Percentiles rank a stretch among this genome's conserved stretches.
Conservation (phyloP, 2,329 filamentous ascomycete species). For the Chaetomium globosum region DNA sequence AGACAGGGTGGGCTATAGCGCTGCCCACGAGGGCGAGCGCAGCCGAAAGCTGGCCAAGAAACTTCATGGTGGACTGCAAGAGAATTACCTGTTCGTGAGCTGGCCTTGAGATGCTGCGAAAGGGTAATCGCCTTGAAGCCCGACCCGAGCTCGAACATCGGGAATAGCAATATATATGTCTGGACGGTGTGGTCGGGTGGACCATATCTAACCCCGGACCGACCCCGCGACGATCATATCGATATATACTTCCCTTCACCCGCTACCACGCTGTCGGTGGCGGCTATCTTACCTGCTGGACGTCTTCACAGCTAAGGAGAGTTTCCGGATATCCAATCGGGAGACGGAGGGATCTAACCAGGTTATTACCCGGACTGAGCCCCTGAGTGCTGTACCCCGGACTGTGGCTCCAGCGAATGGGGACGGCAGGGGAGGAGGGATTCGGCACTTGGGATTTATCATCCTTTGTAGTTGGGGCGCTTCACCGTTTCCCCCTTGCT, state of each 20-base stretch:
- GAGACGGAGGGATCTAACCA: neutral
- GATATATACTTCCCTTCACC: slow-evolving; percentile 28
- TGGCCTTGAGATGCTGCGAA: neutral
- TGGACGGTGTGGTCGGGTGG: no score
- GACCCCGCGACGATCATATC: slow-evolving; percentile 23
- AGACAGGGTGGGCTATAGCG: slow-evolving; percentile 29
- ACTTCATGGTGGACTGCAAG: slow-evolving; percentile 30
- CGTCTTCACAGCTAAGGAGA: neutral
- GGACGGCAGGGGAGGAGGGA: neutral
- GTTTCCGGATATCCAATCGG: slow-evolving; percentile 22
- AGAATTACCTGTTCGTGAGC: neutral
- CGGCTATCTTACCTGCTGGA: neutral
- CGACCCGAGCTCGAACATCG: neutral
- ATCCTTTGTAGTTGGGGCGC: neutral
- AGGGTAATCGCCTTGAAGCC: neutral
- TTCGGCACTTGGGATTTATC: neutral
- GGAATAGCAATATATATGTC: neutral
- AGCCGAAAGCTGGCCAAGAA: slow-evolving; percentile 26
- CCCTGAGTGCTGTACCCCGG: slow-evolving; percentile 19
- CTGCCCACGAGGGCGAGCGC: slow-evolving; percentile 30
- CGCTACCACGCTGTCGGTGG: slow-evolving; percentile 24
- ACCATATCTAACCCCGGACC: slow-evolving; percentile 10
- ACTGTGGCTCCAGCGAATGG: neutral
- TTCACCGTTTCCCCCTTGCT: neutral
- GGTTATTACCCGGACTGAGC: slow-evolving; percentile 25